Conservation (phyloP, 1,284 basidiomycete genomes). For the Naganishia sp. region DNA sequence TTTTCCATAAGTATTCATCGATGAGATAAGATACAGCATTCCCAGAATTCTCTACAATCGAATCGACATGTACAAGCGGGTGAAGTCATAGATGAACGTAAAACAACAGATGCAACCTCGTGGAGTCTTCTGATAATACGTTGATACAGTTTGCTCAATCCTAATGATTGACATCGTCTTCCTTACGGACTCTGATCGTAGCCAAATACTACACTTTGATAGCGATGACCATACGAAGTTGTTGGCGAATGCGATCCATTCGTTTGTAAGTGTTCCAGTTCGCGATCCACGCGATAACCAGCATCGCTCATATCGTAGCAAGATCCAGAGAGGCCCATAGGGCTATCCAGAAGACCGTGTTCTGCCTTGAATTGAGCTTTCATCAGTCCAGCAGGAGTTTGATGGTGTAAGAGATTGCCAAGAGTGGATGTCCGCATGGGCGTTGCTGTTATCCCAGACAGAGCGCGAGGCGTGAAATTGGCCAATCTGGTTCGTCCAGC, state of each 20-base stretch:
- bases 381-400: conserved; percentile 31
- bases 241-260: conserved; percentile 24
- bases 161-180: no score
- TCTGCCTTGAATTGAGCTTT: conserved; percentile 33
- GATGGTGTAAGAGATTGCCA: conserved; percentile 24
- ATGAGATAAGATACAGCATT: no score
- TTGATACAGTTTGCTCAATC: no score
- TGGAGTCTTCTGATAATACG: no score
- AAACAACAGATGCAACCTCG: no score
- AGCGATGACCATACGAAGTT: conserved; percentile 19
- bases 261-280: conserved; percentile 30
- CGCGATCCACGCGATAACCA: conserved; percentile 32
- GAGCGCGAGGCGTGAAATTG: conserved; percentile 22
- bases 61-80: no score
- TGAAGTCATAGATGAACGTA: background rate
- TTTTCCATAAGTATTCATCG: no score
- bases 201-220: conserved; percentile 24
- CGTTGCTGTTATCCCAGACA: conserved; percentile 16
- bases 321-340: conserved; percentile 32
- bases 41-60: no score
- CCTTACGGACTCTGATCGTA: conserved; percentile 26
- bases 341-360: conserved; percentile 31
- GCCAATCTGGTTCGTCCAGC: conserved; percentile 16
- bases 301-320: conserved; percentile 33
- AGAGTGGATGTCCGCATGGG: conserved; percentile 22